A percentile compares a stretch with the other conserved stretches of the same genome.
These are phyloP conservation scores for Erodium moschatum DNA, from an alignment of 441 rosid species.

Conservation along the genomic window DNA sequence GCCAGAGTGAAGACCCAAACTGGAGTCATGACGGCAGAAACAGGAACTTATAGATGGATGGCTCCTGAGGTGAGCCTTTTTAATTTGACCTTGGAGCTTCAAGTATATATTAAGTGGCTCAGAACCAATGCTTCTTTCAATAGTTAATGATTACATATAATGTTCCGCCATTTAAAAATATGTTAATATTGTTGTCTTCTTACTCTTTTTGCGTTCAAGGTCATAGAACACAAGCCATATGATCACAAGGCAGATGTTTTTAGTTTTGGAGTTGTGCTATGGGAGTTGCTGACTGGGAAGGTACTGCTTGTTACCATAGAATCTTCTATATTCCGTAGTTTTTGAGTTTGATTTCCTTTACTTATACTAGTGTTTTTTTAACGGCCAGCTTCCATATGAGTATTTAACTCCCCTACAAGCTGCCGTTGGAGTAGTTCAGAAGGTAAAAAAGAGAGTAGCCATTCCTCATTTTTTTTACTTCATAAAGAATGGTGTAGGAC, in stretches of 20 bases:
- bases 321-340: background rate
- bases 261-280: conserved; percentile 51
- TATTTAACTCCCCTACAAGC: background rate
- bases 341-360: background rate
- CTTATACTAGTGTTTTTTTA: background rate
- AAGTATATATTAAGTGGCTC: background rate
- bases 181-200: too few relatives aligned
- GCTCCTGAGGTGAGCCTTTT: conserved; percentile 70
- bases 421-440: background rate
- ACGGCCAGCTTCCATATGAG: background rate
- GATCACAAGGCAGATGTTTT: conserved; percentile 60
- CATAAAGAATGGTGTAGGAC: too few relatives aligned
- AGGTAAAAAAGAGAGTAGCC: background rate
- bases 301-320: conserved; percentile 17
- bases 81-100: background rate
- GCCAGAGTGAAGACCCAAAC: conserved; percentile 85
- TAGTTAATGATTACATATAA: background rate
- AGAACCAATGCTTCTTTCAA: background rate
- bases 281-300: conserved; percentile 59
- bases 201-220: conserved; percentile 33
- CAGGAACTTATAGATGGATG: conserved; percentile 98
- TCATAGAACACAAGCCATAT: conserved; percentile 57
- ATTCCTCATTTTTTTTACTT: too few relatives aligned
- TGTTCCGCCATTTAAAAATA: too few relatives aligned
- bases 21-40: conserved; percentile 97